These are phyloP conservation scores for Xylariaceae sp. DNA, from an alignment of 2,329 filamentous ascomycete genomes.

Conservation along the genomic window DNA sequence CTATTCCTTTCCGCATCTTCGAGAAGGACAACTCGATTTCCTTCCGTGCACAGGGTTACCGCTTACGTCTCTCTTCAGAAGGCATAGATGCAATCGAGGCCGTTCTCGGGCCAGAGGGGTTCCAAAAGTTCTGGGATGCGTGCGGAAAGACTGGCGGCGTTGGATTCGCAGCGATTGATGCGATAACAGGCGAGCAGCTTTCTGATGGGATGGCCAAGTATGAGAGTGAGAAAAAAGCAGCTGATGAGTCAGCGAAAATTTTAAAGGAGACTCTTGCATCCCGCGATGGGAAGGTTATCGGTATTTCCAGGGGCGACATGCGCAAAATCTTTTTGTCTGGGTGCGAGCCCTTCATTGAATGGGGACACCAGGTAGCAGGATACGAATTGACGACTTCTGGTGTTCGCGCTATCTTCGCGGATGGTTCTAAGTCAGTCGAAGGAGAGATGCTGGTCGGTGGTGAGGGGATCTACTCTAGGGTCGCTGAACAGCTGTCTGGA, in stretches of 20 bases:
- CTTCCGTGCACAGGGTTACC: constrained; percentile 67
- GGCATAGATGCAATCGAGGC: constrained; percentile 64
- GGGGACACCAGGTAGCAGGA: constrained; percentile 60
- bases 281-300: constrained; percentile 63
- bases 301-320: constrained; percentile 69
- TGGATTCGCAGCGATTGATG: constrained; percentile 58
- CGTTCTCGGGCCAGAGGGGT: constrained; percentile 55
- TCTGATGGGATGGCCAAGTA: not conserved
- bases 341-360: constrained; percentile 60
- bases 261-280: constrained; percentile 49
- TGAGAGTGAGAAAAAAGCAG: not conserved
- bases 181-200: constrained; percentile 56
- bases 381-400: constrained; percentile 62
- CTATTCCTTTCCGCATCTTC: constrained; percentile 60
- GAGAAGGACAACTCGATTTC: constrained; percentile 57
- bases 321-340: constrained; percentile 62
- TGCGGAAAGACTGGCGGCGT: constrained; percentile 65
- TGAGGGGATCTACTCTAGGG: constrained; percentile 66
- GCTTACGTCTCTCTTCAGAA: constrained; percentile 27
- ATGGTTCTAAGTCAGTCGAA: constrained; percentile 50
- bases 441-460: constrained; percentile 48
- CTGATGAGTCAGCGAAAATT: constrained; percentile 17
- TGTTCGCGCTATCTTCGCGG: constrained; percentile 63
- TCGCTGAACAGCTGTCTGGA: constrained; percentile 64
- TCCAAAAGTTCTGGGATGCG: constrained; percentile 60